phyloP scores from a whole-genome alignment of 2,329 filamentous ascomycete species.

The Dichotomopilus funicola region DNA sequence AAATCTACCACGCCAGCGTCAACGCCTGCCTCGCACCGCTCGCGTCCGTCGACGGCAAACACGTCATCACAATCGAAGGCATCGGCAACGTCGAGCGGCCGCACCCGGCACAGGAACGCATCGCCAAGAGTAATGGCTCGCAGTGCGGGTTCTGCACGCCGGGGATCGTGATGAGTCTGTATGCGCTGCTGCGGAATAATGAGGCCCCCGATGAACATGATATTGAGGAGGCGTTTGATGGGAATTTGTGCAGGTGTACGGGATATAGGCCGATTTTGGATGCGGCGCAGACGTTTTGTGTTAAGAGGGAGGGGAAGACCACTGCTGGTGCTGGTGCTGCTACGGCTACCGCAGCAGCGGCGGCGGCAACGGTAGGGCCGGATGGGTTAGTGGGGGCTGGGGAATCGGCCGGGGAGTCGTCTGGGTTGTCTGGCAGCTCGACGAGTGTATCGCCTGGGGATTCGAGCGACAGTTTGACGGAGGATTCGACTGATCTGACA shows the following conservation, averaged over 20 bases:
- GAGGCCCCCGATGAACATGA: conserved; percentile 70
- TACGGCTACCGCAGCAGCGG: no score
- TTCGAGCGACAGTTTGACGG: no score
- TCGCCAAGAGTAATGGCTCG: conserved; percentile 85
- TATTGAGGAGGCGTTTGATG: conserved; percentile 94
- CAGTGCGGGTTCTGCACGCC: conserved; percentile 95
- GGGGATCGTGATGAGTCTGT: conserved; percentile 96
- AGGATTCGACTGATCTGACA: no score
- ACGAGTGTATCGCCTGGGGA: no score
- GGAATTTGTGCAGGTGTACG: conserved; percentile 91
- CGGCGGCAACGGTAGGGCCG: no score
- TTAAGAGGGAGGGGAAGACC: conserved; percentile 16
- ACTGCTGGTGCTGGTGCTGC: no score
- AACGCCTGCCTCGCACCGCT: conserved; percentile 94
- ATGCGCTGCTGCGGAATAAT: conserved; percentile 84
- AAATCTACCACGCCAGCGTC: conserved; percentile 92
- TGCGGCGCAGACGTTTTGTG: conserved; percentile 80
- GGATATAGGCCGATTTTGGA: conserved; percentile 92
- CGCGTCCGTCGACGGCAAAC: conserved; percentile 90
- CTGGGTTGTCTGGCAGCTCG: no score
- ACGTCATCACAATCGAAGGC: conserved; percentile 95
- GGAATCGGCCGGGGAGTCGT: no score
- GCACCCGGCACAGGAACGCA: conserved; percentile 83
- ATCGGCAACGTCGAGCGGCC: conserved; percentile 83
- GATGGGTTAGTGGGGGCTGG: no score